phyloP scores from a whole-genome alignment of 2,329 filamentous ascomycete species.

The Calonectria honghensis region DNA sequence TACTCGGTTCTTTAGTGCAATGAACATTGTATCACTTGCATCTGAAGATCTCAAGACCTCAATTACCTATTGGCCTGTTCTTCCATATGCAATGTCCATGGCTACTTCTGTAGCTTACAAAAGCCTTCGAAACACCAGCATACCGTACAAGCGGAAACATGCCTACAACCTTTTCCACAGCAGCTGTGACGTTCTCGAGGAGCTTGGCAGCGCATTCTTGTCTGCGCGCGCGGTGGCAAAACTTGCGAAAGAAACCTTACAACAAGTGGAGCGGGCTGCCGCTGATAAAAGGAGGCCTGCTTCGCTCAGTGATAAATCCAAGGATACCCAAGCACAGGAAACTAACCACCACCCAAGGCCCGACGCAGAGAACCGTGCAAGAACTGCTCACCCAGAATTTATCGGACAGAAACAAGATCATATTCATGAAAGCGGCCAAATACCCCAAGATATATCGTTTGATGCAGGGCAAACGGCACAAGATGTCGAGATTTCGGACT shows the following conservation, averaged over 20 bases:
- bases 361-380: background rate
- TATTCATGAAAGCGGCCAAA: background rate
- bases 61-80: slow-evolving; percentile 20
- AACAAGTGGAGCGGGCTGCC: slow-evolving; percentile 22
- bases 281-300: background rate
- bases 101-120: slow-evolving; percentile 31
- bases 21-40: slow-evolving; percentile 22
- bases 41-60: slow-evolving; percentile 23
- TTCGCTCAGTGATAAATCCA: background rate
- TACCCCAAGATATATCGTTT: background rate
- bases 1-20: slow-evolving; percentile 19
- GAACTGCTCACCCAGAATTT: no score
- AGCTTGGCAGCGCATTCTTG: slow-evolving; percentile 12
- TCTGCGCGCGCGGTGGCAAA: slow-evolving; percentile 28
- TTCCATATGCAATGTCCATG: slow-evolving; percentile 32
- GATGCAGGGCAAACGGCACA: background rate
- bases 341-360: background rate
- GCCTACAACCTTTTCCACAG: slow-evolving; percentile 25
- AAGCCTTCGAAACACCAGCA: slow-evolving; percentile 28
- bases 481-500: background rate
- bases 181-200: slow-evolving; percentile 25
- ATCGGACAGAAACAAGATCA: background rate
- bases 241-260: slow-evolving; percentile 22
- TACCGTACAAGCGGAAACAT: slow-evolving; percentile 28
- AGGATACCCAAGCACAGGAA: background rate